phyloP scores from a whole-genome alignment of 208 protist species.

The Crithidia brevicula region DNA sequence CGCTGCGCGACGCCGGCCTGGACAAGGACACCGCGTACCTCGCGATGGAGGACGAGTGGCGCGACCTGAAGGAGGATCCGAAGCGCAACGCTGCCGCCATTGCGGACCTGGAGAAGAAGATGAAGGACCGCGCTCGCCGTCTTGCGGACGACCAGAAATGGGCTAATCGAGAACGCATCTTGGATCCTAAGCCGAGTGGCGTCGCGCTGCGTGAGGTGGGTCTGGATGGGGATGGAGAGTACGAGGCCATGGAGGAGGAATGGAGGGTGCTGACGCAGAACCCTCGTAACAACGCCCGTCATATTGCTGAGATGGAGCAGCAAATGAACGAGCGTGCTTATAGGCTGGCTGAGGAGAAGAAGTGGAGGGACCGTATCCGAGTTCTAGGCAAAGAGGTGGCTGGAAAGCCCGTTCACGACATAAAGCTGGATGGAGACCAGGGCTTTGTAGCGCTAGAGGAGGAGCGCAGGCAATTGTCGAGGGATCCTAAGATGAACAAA shows the following conservation, averaged over 20 bases:
- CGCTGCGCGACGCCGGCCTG: conserved; percentile 37
- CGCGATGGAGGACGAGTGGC: conserved; percentile 40
- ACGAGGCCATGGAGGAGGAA: conserved; percentile 4
- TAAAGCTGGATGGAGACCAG: conserved; percentile 45
- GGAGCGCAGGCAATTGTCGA: conserved; percentile 21
- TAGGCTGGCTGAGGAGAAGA: conserved; percentile 41
- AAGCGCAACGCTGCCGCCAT: conserved; percentile 34
- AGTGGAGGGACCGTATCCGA: conserved; percentile 45
- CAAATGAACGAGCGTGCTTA: conserved; percentile 6
- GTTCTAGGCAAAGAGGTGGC: background rate
- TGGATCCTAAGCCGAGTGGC: conserved; percentile 48
- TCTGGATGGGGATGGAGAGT: conserved; percentile 35
- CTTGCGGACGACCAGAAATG: conserved; percentile 12
- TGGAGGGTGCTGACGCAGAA: background rate
- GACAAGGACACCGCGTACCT: conserved; percentile 48
- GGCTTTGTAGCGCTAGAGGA: conserved; percentile 32
- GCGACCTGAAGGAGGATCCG: conserved; percentile 39
- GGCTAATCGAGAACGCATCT: conserved; percentile 32
- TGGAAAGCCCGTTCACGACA: background rate
- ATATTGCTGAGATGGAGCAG: conserved; percentile 29
- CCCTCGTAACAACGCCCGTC: background rate
- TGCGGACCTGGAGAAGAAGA: conserved; percentile 43
- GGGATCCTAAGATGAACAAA: conserved; percentile 2
- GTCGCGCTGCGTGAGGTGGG: conserved; percentile 38
- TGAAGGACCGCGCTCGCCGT: conserved; percentile 42